Percentiles rank a stretch among this genome's conserved stretches.
Conservation (phyloP, 2,329 filamentous ascomycete species). For the Fusarium sp. region DNA sequence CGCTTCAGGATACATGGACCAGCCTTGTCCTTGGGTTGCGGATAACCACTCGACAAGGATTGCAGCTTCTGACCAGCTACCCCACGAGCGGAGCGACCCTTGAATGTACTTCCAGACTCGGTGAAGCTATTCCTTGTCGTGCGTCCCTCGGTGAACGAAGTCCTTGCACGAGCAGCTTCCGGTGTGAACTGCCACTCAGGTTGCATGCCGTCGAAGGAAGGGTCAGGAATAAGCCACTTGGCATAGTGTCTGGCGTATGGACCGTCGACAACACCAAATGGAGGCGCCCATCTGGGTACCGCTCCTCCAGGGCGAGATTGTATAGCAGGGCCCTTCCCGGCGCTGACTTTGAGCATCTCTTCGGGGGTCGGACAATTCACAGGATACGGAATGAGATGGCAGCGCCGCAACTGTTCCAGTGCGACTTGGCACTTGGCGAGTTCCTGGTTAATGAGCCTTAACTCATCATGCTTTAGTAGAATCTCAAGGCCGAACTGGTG, state of each 20-base stretch:
- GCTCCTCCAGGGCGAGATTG: slow-evolving; percentile 71
- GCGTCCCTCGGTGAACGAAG: slow-evolving; percentile 73
- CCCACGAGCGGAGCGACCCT: slow-evolving; percentile 63
- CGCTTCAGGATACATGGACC: slow-evolving; percentile 88
- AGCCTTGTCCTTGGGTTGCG: slow-evolving; percentile 81
- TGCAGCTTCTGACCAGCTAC: slow-evolving; percentile 73
- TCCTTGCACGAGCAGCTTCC: slow-evolving; percentile 59
- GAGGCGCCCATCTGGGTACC: slow-evolving; percentile 81
- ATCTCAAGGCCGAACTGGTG: slow-evolving; percentile 93
- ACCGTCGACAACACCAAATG: slow-evolving; percentile 91
- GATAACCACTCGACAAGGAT: slow-evolving; percentile 76
- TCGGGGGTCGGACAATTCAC: slow-evolving; percentile 74
- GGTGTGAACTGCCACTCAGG: slow-evolving; percentile 59
- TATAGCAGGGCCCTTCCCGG: slow-evolving; percentile 79
- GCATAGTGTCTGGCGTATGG: slow-evolving; percentile 95
- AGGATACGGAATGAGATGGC: slow-evolving; percentile 91
- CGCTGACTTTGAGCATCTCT: slow-evolving; percentile 77
- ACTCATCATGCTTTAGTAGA: slow-evolving; percentile 91
- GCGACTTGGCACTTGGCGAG: slow-evolving; percentile 95
- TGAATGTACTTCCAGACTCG: slow-evolving; percentile 57
- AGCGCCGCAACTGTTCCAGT: slow-evolving; percentile 92
- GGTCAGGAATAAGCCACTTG: slow-evolving; percentile 93
- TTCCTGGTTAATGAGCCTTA: slow-evolving; percentile 95
- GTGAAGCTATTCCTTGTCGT: slow-evolving; percentile 80
- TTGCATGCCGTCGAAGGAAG: slow-evolving; percentile 81